Percentiles rank a stretch among this genome's conserved stretches.
Conservation (phyloP, 2,329 filamentous ascomycete genomes). For the Emmonsiellopsis sp. region DNA sequence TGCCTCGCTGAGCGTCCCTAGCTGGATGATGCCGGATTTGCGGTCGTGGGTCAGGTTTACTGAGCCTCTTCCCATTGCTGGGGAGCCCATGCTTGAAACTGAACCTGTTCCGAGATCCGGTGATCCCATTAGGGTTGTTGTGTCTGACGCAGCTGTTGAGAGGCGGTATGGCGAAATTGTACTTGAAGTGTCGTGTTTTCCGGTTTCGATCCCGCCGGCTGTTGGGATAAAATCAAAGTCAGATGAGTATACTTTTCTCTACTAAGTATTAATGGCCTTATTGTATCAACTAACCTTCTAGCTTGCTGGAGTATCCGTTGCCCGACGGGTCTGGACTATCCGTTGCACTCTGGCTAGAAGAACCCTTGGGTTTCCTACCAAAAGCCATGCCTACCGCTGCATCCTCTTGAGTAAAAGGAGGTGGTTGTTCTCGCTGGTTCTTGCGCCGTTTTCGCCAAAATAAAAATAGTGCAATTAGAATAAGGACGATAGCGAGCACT, state of each 20-base stretch:
- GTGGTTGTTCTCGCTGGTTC: neutral
- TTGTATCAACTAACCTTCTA: neutral
- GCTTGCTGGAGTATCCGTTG: neutral
- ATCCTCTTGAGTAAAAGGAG: neutral
- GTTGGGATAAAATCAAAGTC: neutral
- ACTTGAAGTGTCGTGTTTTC: neutral
- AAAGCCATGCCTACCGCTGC: neutral
- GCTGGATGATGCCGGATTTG: neutral
- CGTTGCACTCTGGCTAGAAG: neutral
- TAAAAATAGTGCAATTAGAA: neutral
- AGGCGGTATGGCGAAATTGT: neutral
- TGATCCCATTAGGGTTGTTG: neutral
- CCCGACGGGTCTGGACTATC: neutral
- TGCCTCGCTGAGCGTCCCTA: neutral
- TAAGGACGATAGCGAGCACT: neutral
- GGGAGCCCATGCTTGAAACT: neutral
- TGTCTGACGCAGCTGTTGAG: neutral
- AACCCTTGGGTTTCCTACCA: neutral
- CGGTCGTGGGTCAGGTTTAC: neutral
- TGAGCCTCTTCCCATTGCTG: neutral
- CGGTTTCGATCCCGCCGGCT: neutral
- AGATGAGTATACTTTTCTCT: neutral
- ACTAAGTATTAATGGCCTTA: neutral
- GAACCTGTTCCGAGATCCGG: neutral
- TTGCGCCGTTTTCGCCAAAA: slow-evolving; percentile 1